phyloP scores from a whole-genome alignment of 176 grass and related monocot genomes.

The Triticum turgidum region DNA sequence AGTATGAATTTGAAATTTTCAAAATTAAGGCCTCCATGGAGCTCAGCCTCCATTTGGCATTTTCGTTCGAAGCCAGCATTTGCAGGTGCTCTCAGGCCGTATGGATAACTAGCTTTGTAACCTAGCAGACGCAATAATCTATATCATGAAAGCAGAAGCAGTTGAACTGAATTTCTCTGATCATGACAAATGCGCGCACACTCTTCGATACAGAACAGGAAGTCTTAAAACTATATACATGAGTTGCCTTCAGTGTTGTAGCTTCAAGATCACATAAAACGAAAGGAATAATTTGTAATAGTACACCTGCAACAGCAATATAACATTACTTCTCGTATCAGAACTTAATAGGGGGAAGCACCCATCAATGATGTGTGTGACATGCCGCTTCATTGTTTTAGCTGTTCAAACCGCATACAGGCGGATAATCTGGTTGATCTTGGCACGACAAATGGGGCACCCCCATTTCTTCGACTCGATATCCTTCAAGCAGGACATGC shows the following conservation, averaged over 20 bases:
- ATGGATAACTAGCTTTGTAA: not conserved
- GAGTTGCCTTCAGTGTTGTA: not conserved
- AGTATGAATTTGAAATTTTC: too few species aligned
- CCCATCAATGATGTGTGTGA: not conserved
- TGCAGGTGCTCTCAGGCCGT: not conserved
- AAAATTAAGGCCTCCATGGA: too few species aligned
- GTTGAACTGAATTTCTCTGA: not conserved
- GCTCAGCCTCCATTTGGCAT: too few species aligned
- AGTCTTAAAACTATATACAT: constrained; percentile 9
- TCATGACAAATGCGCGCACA: not conserved
- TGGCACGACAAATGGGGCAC: constrained; percentile 88
- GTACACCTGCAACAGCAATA: not conserved
- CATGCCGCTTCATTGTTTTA: not conserved
- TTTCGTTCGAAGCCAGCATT: not conserved
- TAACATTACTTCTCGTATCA: not conserved
- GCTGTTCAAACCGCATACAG: constrained; percentile 85
- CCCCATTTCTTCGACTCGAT: constrained; percentile 85
- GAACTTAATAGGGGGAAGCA: not conserved
- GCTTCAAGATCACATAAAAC: not conserved
- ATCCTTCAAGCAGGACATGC: constrained; percentile 89
- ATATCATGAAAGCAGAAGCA: not conserved
- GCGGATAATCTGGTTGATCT: constrained; percentile 77
- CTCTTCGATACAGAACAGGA: not conserved
- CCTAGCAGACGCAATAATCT: not conserved
- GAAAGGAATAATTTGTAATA: constrained; percentile 9